These are phyloP conservation scores for Cydonia oblonga DNA, from an alignment of 331 rosid genomes.

Conservation along the genomic window DNA sequence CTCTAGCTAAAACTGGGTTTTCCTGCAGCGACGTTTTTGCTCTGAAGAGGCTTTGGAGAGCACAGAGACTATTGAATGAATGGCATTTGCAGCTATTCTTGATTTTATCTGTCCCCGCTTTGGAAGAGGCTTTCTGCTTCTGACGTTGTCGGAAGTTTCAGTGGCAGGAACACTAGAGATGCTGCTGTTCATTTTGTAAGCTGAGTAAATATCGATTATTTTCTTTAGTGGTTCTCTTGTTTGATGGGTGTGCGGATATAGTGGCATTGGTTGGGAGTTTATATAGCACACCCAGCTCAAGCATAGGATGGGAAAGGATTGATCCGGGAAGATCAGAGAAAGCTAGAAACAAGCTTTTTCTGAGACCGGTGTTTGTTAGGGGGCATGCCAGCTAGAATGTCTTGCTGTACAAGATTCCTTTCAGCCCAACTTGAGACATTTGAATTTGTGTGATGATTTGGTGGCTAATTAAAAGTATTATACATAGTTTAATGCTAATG, in stretches of 20 bases:
- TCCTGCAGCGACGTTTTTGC: conserved; percentile 16
- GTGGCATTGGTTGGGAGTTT: conserved; percentile 7
- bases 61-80: conserved; percentile 39
- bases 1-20: neutral
- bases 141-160: conserved; percentile 16
- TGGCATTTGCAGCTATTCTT: conserved; percentile 45
- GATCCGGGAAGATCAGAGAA: conserved; percentile 7
- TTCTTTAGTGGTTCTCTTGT: neutral
- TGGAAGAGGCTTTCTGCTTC: conserved; percentile 41
- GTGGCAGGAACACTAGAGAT: conserved; percentile 20
- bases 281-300: conserved; percentile 14
- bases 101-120: conserved; percentile 59
- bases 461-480: neutral
- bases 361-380: conserved; percentile 21
- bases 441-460: neutral
- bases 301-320: neutral
- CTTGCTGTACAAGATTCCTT: conserved; percentile 34
- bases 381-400: conserved; percentile 40
- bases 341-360: conserved; percentile 6
- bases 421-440: neutral
- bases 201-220: neutral
- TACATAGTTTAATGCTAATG: neutral
- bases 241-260: neutral
- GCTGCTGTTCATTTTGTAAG: conserved; percentile 32
- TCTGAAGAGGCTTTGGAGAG: conserved; percentile 43